Conservation (phyloP, 2,329 filamentous ascomycete species). For the Metarhizium robertsii region DNA sequence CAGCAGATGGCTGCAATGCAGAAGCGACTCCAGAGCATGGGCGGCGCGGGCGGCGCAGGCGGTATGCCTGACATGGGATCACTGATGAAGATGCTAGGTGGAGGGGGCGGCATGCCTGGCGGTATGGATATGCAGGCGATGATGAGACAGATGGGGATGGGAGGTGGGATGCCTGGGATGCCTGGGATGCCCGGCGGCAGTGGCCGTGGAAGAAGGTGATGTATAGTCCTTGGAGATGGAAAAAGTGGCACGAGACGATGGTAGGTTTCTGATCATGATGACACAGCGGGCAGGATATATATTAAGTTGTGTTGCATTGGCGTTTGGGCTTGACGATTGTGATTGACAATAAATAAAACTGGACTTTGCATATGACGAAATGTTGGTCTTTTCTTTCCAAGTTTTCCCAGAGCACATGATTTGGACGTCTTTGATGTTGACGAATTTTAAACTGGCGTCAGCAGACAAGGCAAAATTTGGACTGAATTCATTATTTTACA, state of each 20-base stretch:
- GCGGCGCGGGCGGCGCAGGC: constrained; percentile 56
- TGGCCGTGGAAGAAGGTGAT: constrained; percentile 20
- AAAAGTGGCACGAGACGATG: background rate
- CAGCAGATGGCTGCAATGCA: constrained; percentile 97
- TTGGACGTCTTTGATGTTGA: too few relatives aligned
- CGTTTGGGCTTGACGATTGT: background rate
- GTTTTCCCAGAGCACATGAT: background rate
- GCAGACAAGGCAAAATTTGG: too few relatives aligned
- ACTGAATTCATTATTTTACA: too few relatives aligned
- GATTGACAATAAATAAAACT: background rate
- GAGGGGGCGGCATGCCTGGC: constrained; percentile 54
- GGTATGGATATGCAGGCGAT: constrained; percentile 72
- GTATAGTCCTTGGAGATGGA: background rate
- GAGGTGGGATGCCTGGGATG: constrained; percentile 23
- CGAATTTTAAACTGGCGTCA: too few relatives aligned
- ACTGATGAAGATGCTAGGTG: constrained; percentile 85
- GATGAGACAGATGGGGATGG: constrained; percentile 64
- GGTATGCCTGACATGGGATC: constrained; percentile 75
- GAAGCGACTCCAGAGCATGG: constrained; percentile 89
- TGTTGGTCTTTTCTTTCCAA: constrained; percentile 10
- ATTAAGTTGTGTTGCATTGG: background rate
- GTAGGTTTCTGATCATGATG: background rate
- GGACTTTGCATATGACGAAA: background rate
- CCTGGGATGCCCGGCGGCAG: constrained; percentile 14
- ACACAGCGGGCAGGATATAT: background rate